These are phyloP conservation scores for Hygrophoropsis aurantiaca DNA, from an alignment of 768 basidiomycete genomes.

Conservation along the genomic window DNA sequence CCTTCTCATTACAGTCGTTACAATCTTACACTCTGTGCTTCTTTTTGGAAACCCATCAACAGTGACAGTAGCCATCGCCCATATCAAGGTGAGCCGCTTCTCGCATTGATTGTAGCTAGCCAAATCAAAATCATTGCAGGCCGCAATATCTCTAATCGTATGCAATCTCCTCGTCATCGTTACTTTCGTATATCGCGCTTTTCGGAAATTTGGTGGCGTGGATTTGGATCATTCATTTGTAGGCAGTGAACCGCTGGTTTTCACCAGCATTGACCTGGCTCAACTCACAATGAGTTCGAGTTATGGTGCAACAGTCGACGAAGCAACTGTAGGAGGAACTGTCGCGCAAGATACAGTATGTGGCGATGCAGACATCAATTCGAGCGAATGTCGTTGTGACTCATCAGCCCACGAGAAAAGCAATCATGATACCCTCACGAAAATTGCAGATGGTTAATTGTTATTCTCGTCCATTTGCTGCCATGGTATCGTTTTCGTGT, in stretches of 20 bases:
- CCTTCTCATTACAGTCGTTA: conserved; percentile 4
- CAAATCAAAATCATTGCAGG: not conserved
- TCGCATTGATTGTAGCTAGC: not conserved
- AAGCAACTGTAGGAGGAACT: not conserved
- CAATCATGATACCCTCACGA: too few relatives aligned
- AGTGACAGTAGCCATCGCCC: not conserved
- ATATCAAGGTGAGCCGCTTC: not conserved
- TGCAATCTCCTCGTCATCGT: conserved; percentile 2
- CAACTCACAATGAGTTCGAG: not conserved
- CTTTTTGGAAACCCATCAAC: not conserved
- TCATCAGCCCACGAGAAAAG: too few relatives aligned
- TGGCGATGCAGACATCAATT: too few relatives aligned
- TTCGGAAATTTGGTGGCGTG: not conserved
- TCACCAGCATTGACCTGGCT: conserved; percentile 7
- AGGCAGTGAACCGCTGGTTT: not conserved
- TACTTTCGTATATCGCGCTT: not conserved
- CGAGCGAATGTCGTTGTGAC: too few relatives aligned
- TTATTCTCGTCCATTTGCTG: too few relatives aligned
- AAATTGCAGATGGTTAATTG: too few relatives aligned
- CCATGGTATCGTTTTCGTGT: too few relatives aligned
- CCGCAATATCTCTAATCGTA: not conserved
- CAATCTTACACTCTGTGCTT: conserved; percentile 6
- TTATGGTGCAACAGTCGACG: too few relatives aligned
- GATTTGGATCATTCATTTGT: not conserved
- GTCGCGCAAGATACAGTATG: not conserved